phyloP scores from a whole-genome alignment of 163 green algal genomes.

The Volvox carteri region DNA sequence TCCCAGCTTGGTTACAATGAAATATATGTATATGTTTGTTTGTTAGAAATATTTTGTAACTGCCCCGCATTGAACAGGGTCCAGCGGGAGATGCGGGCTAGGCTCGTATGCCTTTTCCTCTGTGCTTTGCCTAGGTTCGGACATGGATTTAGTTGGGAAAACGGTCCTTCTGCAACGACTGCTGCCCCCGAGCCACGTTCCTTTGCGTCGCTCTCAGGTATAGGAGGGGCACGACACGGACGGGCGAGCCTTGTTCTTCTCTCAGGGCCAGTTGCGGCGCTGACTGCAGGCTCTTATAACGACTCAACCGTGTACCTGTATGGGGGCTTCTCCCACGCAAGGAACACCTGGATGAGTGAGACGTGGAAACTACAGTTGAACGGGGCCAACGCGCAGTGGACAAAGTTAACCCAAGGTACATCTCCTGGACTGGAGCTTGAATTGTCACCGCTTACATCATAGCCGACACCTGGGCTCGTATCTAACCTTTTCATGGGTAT shows the following conservation, averaged over 20 bases:
- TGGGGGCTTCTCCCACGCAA: constrained; percentile 50
- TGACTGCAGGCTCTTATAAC: neutral
- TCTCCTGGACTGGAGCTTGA: no score
- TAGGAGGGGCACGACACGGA: neutral
- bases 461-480: no score
- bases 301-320: neutral
- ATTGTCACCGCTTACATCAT: no score
- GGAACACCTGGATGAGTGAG: constrained; percentile 21
- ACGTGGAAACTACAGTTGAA: constrained; percentile 16
- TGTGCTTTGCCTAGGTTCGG: neutral
- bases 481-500: no score
- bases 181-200: neutral
- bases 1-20: neutral
- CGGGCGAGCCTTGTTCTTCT: neutral
- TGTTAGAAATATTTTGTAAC: neutral
- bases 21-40: neutral
- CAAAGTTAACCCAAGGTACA: neutral
- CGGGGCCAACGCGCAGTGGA: neutral
- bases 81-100: constrained; percentile 22
- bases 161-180: neutral
- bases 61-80: constrained; percentile 1
- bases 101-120: neutral
- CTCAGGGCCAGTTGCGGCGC: neutral
- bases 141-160: neutral
- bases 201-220: constrained; percentile 37